Base-by-base conservation (phyloP, 495 filamentous ascomycete genomes). In the Lophiostoma macrostomum region DNA sequence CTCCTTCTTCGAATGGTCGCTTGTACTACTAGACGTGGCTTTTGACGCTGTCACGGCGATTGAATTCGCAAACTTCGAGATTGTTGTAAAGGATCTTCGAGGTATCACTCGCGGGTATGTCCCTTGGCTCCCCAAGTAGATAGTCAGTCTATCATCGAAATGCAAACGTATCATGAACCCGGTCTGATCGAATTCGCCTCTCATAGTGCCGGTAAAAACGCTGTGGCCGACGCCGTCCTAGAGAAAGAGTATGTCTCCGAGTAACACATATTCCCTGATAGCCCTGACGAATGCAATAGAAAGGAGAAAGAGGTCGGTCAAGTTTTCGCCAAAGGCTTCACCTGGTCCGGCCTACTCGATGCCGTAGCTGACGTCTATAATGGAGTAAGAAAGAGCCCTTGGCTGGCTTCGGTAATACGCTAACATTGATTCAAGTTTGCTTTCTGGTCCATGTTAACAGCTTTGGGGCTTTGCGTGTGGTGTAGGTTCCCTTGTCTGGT, bases 81-180 rank as follows among this genome's bases (percentile, higher is more conserved):
- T 99, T 56, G 80, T 90, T 63, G 76, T 99, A 50, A 85, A 80
- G 69, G 93, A 99, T 76, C 76, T 88, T 32, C 90, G 90, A 71
- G 91, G 93, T 44, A 72, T 84, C 64, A 91, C 86, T 74, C 93
- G 91, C 90, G 94, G 93, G 94, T 99, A 99, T 83, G 94, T 97
- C 78, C 82, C 83, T 70, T 88, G 88, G 89, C 89, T 97, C 79
- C 94, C 94, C 59, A 87, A 84, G 76, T 98, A 80, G 79, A 78
- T 69, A 77, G 69, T 65, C 29, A 8, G 12, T 5, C 53, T 48
- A 40, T 55, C 58, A 53, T 46, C 40, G 41, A n/a, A 50, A 63
- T 52, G 49, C 65, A 60, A 57, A 50, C 58, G 45, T 30, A 46
- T 34, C 14, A 48, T 53, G 53, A 63, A 7, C 25, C 38, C 19